Evolutionary conservation across 2,329 filamentous ascomycete genomes (phyloP).

Genomic region (Ceratocystis alfenasii): DNA sequence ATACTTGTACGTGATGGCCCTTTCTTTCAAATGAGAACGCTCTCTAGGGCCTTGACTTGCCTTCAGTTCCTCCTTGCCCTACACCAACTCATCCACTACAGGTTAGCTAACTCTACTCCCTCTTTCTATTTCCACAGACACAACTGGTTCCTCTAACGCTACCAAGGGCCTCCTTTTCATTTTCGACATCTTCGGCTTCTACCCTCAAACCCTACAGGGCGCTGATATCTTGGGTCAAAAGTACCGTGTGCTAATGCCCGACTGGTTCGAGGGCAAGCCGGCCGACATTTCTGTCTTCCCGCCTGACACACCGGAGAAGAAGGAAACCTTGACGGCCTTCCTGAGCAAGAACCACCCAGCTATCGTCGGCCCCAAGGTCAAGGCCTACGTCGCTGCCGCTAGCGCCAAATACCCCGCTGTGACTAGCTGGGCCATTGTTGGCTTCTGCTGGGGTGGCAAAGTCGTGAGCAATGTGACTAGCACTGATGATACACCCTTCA

Average conservation of each 20-base stretch:
- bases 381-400: slow-evolving; percentile 43
- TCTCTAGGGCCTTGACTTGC: not conserved
- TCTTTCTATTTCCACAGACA: slow-evolving; percentile 29
- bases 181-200: slow-evolving; percentile 60
- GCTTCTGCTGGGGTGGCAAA: slow-evolving; percentile 63
- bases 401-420: slow-evolving; percentile 42
- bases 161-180: slow-evolving; percentile 50
- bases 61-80: not conserved
- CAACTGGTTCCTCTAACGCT: slow-evolving; percentile 37
- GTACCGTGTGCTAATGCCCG: slow-evolving; percentile 82
- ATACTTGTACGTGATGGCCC: slow-evolving; percentile 34
- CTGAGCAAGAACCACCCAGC: slow-evolving; percentile 41
- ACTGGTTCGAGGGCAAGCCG: slow-evolving; percentile 74
- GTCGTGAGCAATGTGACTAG: slow-evolving; percentile 43
- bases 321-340: slow-evolving; percentile 46
- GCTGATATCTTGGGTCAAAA: slow-evolving; percentile 56
- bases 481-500: slow-evolving; percentile 30
- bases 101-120: not conserved
- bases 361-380: slow-evolving; percentile 39
- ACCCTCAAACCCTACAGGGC: slow-evolving; percentile 56
- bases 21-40: not conserved
- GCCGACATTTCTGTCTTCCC: slow-evolving; percentile 48
- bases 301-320: slow-evolving; percentile 51
- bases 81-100: too few species aligned
- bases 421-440: slow-evolving; percentile 48